phyloP scores from a whole-genome alignment of 202 grass and related monocot genomes.

The Alloteropsis angusta region DNA sequence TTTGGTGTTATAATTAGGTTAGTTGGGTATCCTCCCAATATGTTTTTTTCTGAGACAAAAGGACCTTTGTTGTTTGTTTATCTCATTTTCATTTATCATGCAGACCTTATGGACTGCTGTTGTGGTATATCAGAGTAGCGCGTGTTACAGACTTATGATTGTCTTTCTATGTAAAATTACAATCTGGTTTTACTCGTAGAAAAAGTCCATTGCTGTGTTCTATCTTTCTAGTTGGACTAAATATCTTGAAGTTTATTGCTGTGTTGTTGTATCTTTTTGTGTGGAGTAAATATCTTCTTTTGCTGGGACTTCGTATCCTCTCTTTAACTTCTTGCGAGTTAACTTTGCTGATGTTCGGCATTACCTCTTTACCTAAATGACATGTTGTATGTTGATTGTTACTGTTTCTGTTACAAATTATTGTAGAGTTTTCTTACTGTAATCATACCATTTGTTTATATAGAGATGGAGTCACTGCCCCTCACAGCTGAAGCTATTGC shows the following conservation, averaged over 20 bases:
- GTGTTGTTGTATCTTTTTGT: neutral
- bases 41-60: neutral
- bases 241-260: neutral
- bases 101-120: neutral
- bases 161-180: neutral
- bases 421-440: neutral
- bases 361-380: neutral
- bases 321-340: neutral
- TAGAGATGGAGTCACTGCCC: conserved; percentile 56
- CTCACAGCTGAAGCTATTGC: conserved; percentile 68
- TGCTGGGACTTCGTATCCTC: neutral
- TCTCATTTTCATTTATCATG: neutral
- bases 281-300: neutral
- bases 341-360: neutral
- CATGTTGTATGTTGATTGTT: neutral
- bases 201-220: neutral
- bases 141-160: neutral
- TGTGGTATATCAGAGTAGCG: neutral
- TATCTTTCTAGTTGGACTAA: neutral
- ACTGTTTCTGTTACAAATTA: neutral
- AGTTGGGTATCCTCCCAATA: neutral
- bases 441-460: neutral
- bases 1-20: neutral
- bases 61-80: neutral
- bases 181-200: neutral